Evolutionary conservation across 345 rosid species (phyloP), one percentile per base, ranked within the genome.

Genomic region (Tarenaya hassleriana): DNA sequence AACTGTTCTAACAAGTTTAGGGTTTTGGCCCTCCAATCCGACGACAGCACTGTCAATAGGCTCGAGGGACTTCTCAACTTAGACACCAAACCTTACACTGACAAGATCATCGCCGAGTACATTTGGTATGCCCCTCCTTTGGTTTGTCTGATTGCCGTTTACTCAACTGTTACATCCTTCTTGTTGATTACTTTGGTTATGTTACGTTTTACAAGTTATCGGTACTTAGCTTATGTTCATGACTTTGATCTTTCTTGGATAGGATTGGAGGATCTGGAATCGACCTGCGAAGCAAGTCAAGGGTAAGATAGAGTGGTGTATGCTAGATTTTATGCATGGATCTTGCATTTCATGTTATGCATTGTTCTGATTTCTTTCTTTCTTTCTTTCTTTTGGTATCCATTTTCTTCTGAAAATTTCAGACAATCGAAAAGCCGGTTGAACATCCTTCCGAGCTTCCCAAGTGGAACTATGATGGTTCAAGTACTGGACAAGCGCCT

Each of bases 381-480:
- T 34, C 15, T 15, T 12, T 10, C 12, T 12, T 24, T 24, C 29
- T 24, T 24, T 2, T 13, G 56, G 44, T 9, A n/a, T n/a, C n/a
- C n/a, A n/a, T n/a, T n/a, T 61, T 8, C 34, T 7, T 40, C 42
- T 55, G 10, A 15, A 13, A 58, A 32, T 32, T 66, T 50, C 64
- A 88, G 98, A 88, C 98, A 27, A 62, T 88, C 37, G 54, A 87
- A 55, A 83, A 79, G 79, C 96, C 95, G 9, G 90, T 88, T 45
- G 71, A 75, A 53, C 90, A 87, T 69, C 98, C 94, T 13, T 87
- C 96, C 10, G 96, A 92, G 72, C 96, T 92, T 54, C 96, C 98
- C 19, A 92, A 81, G 69, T 92, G 98, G 98, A 92, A 92, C 75
- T 92, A 81, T 57, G 98, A 92, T 55, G 98, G 98, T 61, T 92